Evolutionary conservation across 805 yeast species (phyloP), one percentile per base, ranked within the genome.

Genomic region (Cyberlindnera saturnus): DNA sequence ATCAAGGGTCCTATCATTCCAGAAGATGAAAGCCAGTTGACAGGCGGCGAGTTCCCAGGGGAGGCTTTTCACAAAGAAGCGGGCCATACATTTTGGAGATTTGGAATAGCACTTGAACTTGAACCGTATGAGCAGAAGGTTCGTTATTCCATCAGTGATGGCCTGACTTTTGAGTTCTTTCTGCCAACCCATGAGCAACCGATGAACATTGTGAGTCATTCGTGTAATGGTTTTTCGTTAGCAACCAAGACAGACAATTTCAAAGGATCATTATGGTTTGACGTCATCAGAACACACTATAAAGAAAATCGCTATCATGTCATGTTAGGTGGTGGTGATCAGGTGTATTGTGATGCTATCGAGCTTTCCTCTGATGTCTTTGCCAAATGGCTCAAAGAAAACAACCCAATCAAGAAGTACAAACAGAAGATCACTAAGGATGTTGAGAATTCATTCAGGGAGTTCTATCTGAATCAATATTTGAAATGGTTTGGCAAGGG

Each of bases 311-410:
- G 72, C 34, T 87, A 87, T 64, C 96, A 91, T 61, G 97, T 88
- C 5, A 90, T 91, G 95, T 69, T 93, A 26, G 98, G 98, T 26
- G 98, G 98, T 41, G 99, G 99, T 29, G 99, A 91, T 64, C 99
- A 91, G 65, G 74, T 91, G 40, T 91, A 91, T 61, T 80, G 90
- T 41, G 99, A 91, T 64, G 72, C 87, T 1, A 79, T 91, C 52
- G 85, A 83, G 61, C 50, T 72, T 17, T 69, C 76, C 17, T 77
- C 82, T 14, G 57, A 71, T 38, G 59, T 60, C 7, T 76, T 85
- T 52, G 61, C 71, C 46, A 60, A 75, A 28, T 89, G 97, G 96
- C 61, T 78, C 26, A 57, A 69, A 26, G 79, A 77, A 47, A 71
- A 68, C 43, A 75, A 71, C 46, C 64, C 79, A 9, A 56, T 66